These are phyloP conservation scores for Curvularia sp. DNA, from an alignment of 2,329 filamentous ascomycete genomes.

Conservation along the genomic window DNA sequence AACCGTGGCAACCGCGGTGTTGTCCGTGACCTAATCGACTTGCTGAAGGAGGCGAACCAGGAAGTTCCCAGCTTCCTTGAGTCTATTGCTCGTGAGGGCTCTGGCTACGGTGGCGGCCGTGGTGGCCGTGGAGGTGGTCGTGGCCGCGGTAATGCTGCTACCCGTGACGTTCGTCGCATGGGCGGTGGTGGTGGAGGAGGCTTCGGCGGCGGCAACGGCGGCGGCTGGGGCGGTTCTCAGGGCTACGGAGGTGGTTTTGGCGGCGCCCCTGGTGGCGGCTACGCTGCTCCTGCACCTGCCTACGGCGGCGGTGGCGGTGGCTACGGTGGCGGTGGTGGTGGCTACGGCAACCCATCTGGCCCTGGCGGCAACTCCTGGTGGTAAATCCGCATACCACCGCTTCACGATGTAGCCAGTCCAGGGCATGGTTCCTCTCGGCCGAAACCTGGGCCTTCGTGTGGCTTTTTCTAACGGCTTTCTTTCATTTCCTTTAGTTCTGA, in stretches of 20 bases:
- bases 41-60: constrained; percentile 98
- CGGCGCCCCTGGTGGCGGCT: constrained; percentile 49
- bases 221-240: constrained; percentile 41
- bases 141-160: constrained; percentile 72
- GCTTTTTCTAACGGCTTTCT: constrained; percentile 25
- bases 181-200: constrained; percentile 59
- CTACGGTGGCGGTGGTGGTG: constrained; percentile 53
- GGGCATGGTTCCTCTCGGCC: constrained; percentile 31
- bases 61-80: constrained; percentile 94
- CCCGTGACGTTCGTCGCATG: constrained; percentile 81
- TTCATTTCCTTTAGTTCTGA: constrained; percentile 39
- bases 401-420: constrained; percentile 40
- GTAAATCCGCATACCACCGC: constrained; percentile 50
- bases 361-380: constrained; percentile 73
- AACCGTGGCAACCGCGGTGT: constrained; percentile 99
- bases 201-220: constrained; percentile 60
- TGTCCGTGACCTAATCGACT: constrained; percentile 93
- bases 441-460: constrained; percentile 35
- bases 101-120: constrained; percentile 77
- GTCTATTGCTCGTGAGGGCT: constrained; percentile 94
- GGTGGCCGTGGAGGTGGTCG: constrained; percentile 72
- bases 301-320: constrained; percentile 52
- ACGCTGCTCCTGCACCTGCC: constrained; percentile 55
- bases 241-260: constrained; percentile 65
- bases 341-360: constrained; percentile 74